A percentile compares a stretch with the other conserved stretches of the same genome.
These are phyloP conservation scores for Coprinellus aureogranulatus DNA, from an alignment of 768 basidiomycete species.

Conservation along the genomic window DNA sequence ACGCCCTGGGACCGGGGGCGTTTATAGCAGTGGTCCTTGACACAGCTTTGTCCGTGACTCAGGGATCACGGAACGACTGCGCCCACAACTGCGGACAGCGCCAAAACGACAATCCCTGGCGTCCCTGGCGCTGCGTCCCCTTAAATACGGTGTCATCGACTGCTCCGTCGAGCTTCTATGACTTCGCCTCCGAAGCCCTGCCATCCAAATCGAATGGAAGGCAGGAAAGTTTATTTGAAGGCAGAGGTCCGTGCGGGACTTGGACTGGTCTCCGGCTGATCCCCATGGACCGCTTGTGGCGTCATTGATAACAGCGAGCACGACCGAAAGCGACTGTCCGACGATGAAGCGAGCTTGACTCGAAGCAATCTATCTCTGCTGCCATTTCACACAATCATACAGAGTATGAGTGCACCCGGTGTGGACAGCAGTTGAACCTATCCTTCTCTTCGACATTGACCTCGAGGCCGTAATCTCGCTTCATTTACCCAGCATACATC, in stretches of 20 bases:
- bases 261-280: background rate
- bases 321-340: constrained; percentile 1
- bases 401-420: background rate
- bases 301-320: constrained; percentile 15
- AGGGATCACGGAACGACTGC: background rate
- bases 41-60: background rate
- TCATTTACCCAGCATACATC: background rate
- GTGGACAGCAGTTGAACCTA: background rate
- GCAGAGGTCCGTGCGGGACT: background rate
- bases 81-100: background rate
- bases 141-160: background rate
- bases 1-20: background rate
- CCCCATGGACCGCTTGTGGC: constrained; percentile 8
- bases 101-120: constrained; percentile 1
- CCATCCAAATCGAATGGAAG: background rate
- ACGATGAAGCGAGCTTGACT: background rate
- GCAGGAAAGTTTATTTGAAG: background rate
- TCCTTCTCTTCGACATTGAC: background rate
- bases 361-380: background rate
- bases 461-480: background rate
- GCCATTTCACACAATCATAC: background rate
- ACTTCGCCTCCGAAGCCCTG: background rate
- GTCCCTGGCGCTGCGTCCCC: background rate
- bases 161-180: background rate
- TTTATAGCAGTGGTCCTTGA: no score